phyloP scores from a whole-genome alignment of 1,139 yeast genomes.

The Geotrichum phurueaensis region DNA sequence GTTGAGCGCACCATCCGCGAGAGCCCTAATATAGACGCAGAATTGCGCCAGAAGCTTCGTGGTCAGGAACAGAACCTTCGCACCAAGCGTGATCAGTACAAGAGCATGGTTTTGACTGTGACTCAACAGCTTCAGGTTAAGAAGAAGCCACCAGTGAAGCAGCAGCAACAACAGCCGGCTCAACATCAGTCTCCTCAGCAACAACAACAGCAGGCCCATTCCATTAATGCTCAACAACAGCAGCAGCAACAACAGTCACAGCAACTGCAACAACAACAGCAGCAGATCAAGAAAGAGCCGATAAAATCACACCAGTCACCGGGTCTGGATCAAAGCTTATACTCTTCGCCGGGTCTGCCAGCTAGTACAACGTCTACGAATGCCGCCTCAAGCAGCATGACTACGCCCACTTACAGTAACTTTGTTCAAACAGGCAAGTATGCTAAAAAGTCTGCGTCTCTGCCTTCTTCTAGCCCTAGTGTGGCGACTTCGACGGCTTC shows the following conservation, averaged over 20 bases:
- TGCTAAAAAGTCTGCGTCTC: neutral
- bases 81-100: conserved; percentile 26
- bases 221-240: conserved; percentile 16
- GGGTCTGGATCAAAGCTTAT: conserved; percentile 15
- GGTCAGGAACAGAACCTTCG: conserved; percentile 26
- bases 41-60: conserved; percentile 20
- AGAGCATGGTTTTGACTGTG: conserved; percentile 24
- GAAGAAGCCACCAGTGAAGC: conserved; percentile 17
- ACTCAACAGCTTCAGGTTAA: conserved; percentile 31
- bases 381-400: conserved; percentile 18
- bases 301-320: conserved; percentile 18
- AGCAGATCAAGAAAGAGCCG: conserved; percentile 5
- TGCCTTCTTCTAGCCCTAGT: neutral
- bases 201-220: neutral
- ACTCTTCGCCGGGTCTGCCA: neutral
- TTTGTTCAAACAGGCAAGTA: conserved; percentile 3
- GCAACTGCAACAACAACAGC: neutral
- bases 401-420: conserved; percentile 3
- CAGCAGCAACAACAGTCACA: conserved; percentile 20
- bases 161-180: neutral
- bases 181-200: neutral
- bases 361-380: conserved; percentile 7
- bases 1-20: conserved; percentile 25
- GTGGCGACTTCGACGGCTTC: neutral
- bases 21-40: conserved; percentile 24